phyloP scores from a whole-genome alignment of 352 stramenopile species.

The Phytophthora tubulina region DNA sequence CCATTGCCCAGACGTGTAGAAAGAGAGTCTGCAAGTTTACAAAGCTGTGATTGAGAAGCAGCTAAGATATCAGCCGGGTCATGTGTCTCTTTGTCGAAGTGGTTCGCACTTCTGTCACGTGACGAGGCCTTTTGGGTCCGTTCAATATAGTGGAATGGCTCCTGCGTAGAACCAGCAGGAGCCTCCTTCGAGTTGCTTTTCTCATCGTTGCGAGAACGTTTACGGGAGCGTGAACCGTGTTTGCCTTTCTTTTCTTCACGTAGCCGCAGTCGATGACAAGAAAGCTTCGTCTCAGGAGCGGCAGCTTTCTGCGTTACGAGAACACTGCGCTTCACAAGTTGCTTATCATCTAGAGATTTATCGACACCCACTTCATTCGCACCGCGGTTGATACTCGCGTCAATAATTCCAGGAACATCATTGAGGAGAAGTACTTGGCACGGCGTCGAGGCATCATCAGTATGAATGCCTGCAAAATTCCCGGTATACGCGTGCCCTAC shows the following conservation, averaged over 20 bases:
- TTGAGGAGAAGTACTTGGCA: conserved; percentile 57
- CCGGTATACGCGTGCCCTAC: conserved; percentile 52
- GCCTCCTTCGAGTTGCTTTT: conserved; percentile 5
- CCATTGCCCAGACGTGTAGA: conserved; percentile 50
- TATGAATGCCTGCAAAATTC: conserved; percentile 32
- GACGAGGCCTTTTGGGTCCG: conserved; percentile 58
- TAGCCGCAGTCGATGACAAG: conserved; percentile 52
- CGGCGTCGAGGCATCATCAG: conserved; percentile 6
- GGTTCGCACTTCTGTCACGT: conserved; percentile 14
- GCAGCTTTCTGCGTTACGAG: conserved; percentile 50
- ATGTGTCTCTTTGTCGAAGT: conserved; percentile 16
- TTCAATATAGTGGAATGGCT: conserved; percentile 61
- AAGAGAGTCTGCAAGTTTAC: conserved; percentile 54
- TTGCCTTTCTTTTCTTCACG: conserved; percentile 41
- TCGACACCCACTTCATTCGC: conserved; percentile 1
- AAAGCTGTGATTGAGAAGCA: conserved; percentile 54
- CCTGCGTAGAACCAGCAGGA: background rate
- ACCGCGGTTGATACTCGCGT: background rate
- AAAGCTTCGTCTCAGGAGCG: conserved; percentile 34
- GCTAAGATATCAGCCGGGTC: conserved; percentile 4
- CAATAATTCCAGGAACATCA: conserved; percentile 32
- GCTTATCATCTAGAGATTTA: conserved; percentile 15
- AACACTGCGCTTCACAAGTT: conserved; percentile 61
- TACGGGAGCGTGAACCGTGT: conserved; percentile 30
- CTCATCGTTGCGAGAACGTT: conserved; percentile 43